Percentiles rank a stretch among this genome's conserved stretches.
Conservation (phyloP, 1,139 yeast species). For the Suhomyces maxii region DNA sequence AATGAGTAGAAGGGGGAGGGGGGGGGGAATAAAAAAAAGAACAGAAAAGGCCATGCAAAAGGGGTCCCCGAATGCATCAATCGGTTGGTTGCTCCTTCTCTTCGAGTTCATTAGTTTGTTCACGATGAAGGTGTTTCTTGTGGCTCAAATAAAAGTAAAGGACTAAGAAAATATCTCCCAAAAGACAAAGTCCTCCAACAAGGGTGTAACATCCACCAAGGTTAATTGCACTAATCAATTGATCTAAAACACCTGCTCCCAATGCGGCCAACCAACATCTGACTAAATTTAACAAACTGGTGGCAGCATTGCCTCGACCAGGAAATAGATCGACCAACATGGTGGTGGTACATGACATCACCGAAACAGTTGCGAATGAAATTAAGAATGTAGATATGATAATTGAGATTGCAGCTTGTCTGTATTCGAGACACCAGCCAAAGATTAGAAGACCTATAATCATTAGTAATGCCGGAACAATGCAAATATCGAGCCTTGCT, state of each 20-base stretch:
- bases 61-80: not conserved
- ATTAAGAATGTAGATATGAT: slow-evolving; percentile 33
- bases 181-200: slow-evolving; percentile 30
- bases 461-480: slow-evolving; percentile 25
- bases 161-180: slow-evolving; percentile 21
- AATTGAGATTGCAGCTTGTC: slow-evolving; percentile 27
- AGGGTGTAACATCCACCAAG: slow-evolving; percentile 41
- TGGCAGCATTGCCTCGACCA: slow-evolving; percentile 32
- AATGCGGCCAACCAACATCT: slow-evolving; percentile 40
- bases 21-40: too few relatives aligned
- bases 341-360: slow-evolving; percentile 34
- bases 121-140: not conserved
- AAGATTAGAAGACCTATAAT: slow-evolving; percentile 34
- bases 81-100: not conserved
- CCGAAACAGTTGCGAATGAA: slow-evolving; percentile 28
- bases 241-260: slow-evolving; percentile 33
- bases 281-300: slow-evolving; percentile 38
- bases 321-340: slow-evolving; percentile 41
- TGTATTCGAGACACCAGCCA: slow-evolving; percentile 42
- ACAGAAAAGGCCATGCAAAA: not conserved
- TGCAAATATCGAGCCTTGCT: slow-evolving; percentile 29
- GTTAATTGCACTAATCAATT: slow-evolving; percentile 28
- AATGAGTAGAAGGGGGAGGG: too few relatives aligned
- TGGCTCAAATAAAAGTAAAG: not conserved
- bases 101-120: not conserved